Evolutionary conservation across 2,329 filamentous ascomycete species (phyloP).

Genomic region (Trichoderma harzianum): DNA sequence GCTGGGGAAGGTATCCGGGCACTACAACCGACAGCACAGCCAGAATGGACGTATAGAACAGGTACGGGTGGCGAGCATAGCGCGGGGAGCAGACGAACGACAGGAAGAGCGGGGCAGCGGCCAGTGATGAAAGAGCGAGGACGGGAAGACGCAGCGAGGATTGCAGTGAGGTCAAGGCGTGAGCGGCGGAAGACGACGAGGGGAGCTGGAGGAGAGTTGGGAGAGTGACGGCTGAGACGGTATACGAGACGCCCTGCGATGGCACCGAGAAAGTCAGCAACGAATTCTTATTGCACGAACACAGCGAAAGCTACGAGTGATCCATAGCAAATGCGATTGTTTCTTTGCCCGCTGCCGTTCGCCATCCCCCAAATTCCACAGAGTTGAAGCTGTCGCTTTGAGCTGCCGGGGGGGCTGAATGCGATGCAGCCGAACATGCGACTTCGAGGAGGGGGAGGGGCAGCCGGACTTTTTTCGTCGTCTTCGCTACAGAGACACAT

Average conservation of each 20-base stretch:
- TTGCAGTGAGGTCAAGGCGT: constrained; percentile 67
- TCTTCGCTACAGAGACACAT: not conserved
- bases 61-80: constrained; percentile 78
- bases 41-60: constrained; percentile 77
- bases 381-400: not conserved
- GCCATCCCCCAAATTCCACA: not conserved
- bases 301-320: not conserved
- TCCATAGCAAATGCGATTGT: not conserved
- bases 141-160: constrained; percentile 62
- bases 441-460: not conserved
- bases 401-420: not conserved
- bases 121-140: constrained; percentile 63
- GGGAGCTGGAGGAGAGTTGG: constrained; percentile 79
- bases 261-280: not conserved
- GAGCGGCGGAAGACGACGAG: constrained; percentile 66
- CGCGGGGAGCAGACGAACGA: constrained; percentile 75
- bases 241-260: constrained; percentile 79
- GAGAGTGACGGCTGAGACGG: constrained; percentile 71
- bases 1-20: constrained; percentile 44
- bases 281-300: not conserved
- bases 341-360: not conserved
- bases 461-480: not conserved
- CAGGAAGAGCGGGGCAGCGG: constrained; percentile 68
- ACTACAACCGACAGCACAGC: constrained; percentile 59
- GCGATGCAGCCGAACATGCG: not conserved